phyloP scores from a whole-genome alignment of 257 asterid genomes.

The Mitragyna speciosa region DNA sequence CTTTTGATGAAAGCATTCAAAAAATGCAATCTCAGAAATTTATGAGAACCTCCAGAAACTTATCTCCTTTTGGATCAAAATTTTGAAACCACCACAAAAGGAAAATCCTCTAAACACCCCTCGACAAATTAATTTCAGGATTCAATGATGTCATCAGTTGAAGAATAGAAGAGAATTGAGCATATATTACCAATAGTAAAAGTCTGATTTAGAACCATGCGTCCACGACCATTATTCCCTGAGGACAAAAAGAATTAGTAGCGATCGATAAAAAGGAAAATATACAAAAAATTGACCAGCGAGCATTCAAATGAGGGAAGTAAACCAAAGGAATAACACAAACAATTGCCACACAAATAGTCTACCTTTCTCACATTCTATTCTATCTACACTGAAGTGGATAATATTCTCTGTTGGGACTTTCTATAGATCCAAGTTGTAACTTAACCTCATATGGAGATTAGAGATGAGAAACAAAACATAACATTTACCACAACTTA shows the following conservation, averaged over 20 bases:
- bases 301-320: background rate
- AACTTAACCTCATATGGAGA: too few species aligned
- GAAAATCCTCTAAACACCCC: background rate
- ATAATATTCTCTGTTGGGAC: background rate
- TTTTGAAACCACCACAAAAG: background rate
- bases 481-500: background rate
- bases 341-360: background rate
- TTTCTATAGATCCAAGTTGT: too few species aligned
- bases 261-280: background rate
- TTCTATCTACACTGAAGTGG: background rate
- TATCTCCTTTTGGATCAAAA: background rate
- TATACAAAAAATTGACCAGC: background rate
- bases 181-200: constrained; percentile 76
- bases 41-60: background rate
- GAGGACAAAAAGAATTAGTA: constrained; percentile 9
- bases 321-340: background rate
- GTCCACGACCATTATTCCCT: constrained; percentile 81
- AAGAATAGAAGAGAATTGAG: background rate
- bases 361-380: background rate
- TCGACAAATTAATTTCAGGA: background rate
- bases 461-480: background rate
- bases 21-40: too few species aligned
- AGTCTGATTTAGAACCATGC: constrained; percentile 85
- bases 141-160: background rate
- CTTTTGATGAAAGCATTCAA: background rate